Conservation (phyloP, 2,329 filamentous ascomycete species). For the Cytospora schulzeri region DNA sequence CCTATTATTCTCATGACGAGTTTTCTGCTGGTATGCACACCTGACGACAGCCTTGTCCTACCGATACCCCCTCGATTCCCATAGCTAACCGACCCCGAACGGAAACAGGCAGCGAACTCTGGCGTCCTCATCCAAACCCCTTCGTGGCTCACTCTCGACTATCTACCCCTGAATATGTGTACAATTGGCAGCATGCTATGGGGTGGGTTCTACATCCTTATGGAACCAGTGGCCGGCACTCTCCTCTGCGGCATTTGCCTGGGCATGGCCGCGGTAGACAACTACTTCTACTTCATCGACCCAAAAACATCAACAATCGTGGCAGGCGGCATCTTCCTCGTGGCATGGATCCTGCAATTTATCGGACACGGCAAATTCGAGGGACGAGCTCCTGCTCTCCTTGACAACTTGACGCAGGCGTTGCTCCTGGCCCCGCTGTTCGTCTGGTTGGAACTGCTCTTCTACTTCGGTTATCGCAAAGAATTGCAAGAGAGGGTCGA, state of each 20-base stretch:
- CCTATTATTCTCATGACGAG: slow-evolving; percentile 72
- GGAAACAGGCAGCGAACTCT: slow-evolving; percentile 59
- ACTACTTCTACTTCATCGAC: slow-evolving; percentile 68
- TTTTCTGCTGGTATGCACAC: slow-evolving; percentile 67
- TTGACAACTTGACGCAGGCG: slow-evolving; percentile 91
- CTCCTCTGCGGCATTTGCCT: slow-evolving; percentile 76
- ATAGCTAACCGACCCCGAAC: not conserved
- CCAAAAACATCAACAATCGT: slow-evolving; percentile 52
- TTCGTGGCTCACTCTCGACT: slow-evolving; percentile 66
- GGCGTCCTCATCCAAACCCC: slow-evolving; percentile 67
- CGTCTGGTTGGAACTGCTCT: slow-evolving; percentile 93
- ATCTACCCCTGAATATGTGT: slow-evolving; percentile 67
- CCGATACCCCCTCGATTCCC: not conserved
- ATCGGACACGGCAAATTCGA: slow-evolving; percentile 89
- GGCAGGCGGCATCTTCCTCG: slow-evolving; percentile 69
- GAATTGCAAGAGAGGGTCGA: slow-evolving; percentile 83
- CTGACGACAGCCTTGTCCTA: not conserved
- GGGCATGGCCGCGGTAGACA: slow-evolving; percentile 71
- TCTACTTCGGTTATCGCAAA: slow-evolving; percentile 85
- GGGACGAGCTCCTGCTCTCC: slow-evolving; percentile 79
- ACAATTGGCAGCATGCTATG: slow-evolving; percentile 70
- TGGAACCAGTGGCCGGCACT: slow-evolving; percentile 90
- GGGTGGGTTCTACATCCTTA: slow-evolving; percentile 79
- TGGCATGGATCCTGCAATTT: slow-evolving; percentile 87
- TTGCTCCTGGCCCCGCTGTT: slow-evolving; percentile 93